These are phyloP conservation scores for Aspergillus thermomutatus DNA, from an alignment of 2,329 filamentous ascomycete species.

Conservation along the genomic window DNA sequence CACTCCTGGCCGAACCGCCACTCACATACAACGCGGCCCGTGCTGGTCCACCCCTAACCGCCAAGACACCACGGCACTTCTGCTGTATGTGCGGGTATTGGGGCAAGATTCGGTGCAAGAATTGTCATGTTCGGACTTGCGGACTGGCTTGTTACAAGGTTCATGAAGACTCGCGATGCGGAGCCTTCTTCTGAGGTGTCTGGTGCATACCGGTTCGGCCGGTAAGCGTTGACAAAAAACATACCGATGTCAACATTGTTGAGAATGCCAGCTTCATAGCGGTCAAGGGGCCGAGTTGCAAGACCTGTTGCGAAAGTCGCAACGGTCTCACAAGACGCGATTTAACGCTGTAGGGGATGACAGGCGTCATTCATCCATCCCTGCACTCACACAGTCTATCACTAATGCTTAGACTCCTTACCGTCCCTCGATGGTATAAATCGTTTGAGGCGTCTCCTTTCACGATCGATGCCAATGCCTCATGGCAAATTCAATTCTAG, in stretches of 20 bases:
- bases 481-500: neutral
- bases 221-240: neutral
- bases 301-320: neutral
- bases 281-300: neutral
- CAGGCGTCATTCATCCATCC: neutral
- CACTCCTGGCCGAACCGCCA: conserved; percentile 45
- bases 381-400: neutral
- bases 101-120: conserved; percentile 48
- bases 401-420: neutral
- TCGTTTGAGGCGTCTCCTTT: neutral
- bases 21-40: conserved; percentile 46
- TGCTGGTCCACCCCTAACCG: conserved; percentile 31
- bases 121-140: conserved; percentile 46
- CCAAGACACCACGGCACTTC: conserved; percentile 40
- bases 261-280: neutral
- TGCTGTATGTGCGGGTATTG: conserved; percentile 51
- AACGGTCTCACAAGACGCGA: neutral
- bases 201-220: neutral
- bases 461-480: neutral
- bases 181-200: conserved; percentile 35
- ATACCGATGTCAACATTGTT: no score
- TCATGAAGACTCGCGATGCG: conserved; percentile 48
- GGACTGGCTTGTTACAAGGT: conserved; percentile 46
- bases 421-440: neutral
- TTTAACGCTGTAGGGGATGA: neutral